Evolutionary conservation across 371 early-diverging fungal species (phyloP), one percentile per base, ranked within the genome.

Genomic region (Apophysomyces ossiformis): DNA sequence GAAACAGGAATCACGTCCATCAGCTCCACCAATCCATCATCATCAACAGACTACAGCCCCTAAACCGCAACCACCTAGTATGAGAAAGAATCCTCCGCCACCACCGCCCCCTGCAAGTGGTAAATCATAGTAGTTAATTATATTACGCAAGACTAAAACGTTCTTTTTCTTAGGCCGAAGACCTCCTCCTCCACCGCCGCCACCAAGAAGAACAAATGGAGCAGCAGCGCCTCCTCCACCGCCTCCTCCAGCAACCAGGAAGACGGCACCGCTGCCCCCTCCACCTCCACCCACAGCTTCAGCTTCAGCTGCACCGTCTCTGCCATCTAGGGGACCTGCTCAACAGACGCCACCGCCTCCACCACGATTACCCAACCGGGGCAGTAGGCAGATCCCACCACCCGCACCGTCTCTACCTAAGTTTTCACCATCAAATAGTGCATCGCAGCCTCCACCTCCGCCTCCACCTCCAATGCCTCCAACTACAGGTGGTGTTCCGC

Each of bases 11-110:
- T 68, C 78, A 26, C 67, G 69, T 18, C 78, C 86, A 38, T 81
- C 85, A 5, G 78, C 85, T 6, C 78, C 83, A 15, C 81, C 83
- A 41, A 13, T 58, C 26, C 44, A 16, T 12, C 44, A 16, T 12
- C 44, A 32, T 12, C 58, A 21, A 2, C 58, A 36, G n/a, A 36
- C 7, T n/a, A 37, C 58, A 13, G 37, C 18, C 37, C 58, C 58
- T n/a, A 37, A 37, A 58, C 58, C 58, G n/a, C 58, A 35, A 32
- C 44, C 47, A 45, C 46, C 47, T 8, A 36, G 4, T 13, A 45
- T 37, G 37, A 43, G 45, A 16, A 66, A 65, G 38, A 66, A 61
- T 1, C 62, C 63, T 7, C 68, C 68, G 12, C 59, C 63, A 5
- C 72, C 72, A 7, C 68, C 72, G 0, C 72, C 72, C 9, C 70